A percentile compares a stretch with the other conserved stretches of the same genome.
These are phyloP conservation scores for Ephemerocybe angulata DNA, from an alignment of 768 basidiomycete genomes.

Conservation along the genomic window DNA sequence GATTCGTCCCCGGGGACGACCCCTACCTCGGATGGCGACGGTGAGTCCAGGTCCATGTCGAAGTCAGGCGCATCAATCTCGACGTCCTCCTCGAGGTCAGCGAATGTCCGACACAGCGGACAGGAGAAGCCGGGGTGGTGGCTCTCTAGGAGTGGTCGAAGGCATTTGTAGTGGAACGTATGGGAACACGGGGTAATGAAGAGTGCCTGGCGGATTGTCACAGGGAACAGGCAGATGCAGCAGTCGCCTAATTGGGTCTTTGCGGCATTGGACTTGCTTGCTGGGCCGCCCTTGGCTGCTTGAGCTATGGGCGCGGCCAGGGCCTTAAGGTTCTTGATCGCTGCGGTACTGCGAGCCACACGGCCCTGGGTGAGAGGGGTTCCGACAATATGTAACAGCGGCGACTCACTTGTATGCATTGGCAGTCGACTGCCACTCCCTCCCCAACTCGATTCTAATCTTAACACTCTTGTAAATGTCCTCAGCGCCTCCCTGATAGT, in stretches of 20 bases:
- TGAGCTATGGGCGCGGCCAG: constrained; percentile 43
- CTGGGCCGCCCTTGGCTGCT: constrained; percentile 9
- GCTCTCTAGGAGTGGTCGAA: constrained; percentile 82
- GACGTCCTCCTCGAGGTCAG: constrained; percentile 93
- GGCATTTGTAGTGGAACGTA: constrained; percentile 95
- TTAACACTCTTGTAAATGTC: constrained; percentile 97
- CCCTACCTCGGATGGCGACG: constrained; percentile 14
- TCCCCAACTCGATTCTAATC: constrained; percentile 83
- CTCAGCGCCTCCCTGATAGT: constrained; percentile 96
- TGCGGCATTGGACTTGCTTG: constrained; percentile 4
- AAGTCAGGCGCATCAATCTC: constrained; percentile 48
- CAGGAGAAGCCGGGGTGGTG: constrained; percentile 94
- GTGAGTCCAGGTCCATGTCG: constrained; percentile 23
- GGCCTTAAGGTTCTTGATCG: constrained; percentile 75
- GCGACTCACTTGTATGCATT: constrained; percentile 87
- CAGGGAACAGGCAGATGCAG: constrained; percentile 89
- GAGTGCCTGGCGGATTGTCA: constrained; percentile 91
- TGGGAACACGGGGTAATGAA: constrained; percentile 99
- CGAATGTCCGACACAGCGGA: constrained; percentile 91
- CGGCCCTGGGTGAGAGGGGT: constrained; percentile 6
- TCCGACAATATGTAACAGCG: constrained; percentile 12
- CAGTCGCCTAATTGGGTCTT: constrained; percentile 58
- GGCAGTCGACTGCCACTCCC: constrained; percentile 86
- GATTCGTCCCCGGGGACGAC: constrained; percentile 9
- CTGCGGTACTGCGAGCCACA: constrained; percentile 45